A percentile compares a stretch with the other conserved stretches of the same genome.
phyloP scores from a whole-genome alignment of 2,329 filamentous ascomycete species.

The Ceratocystis alfenasii region DNA sequence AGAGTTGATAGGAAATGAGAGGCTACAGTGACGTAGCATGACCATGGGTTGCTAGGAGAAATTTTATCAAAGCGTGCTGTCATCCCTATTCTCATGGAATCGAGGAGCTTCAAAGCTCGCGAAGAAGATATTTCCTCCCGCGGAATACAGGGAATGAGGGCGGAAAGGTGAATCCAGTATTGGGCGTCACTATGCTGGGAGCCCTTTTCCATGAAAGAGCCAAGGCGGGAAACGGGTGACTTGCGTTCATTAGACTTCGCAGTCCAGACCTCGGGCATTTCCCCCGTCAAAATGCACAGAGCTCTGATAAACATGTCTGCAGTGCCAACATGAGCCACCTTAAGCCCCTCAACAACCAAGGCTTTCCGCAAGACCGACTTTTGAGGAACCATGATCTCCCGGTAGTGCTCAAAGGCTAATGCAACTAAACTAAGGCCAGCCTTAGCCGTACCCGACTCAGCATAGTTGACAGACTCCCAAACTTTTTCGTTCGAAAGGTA shows the following conservation, averaged over 20 bases:
- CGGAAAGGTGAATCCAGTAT: slow-evolving; percentile 61
- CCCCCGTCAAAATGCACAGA: slow-evolving; percentile 52
- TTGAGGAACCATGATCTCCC: slow-evolving; percentile 38
- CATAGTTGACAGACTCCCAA: slow-evolving; percentile 54
- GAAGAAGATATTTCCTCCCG: slow-evolving; percentile 34
- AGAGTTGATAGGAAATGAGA: slow-evolving; percentile 41
- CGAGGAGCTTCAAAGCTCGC: slow-evolving; percentile 49
- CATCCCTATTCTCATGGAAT: slow-evolving; percentile 59
- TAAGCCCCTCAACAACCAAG: slow-evolving; percentile 62
- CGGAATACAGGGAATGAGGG: slow-evolving; percentile 51
- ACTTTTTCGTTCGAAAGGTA: slow-evolving; percentile 55
- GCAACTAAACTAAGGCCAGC: slow-evolving; percentile 41
- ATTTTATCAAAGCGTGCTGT: slow-evolving; percentile 62
- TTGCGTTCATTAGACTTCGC: slow-evolving; percentile 36
- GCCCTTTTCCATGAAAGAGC: slow-evolving; percentile 65
- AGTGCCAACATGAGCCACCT: slow-evolving; percentile 61
- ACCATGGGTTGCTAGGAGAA: slow-evolving; percentile 60
- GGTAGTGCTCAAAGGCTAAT: slow-evolving; percentile 37
- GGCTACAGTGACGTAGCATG: slow-evolving; percentile 56
- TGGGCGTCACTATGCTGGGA: slow-evolving; percentile 62
- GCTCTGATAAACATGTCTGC: slow-evolving; percentile 57
- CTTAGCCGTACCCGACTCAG: slow-evolving; percentile 43
- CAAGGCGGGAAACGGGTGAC: slow-evolving; percentile 45
- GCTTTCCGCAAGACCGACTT: slow-evolving; percentile 41
- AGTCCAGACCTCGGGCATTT: slow-evolving; percentile 58